Percentiles rank a stretch among this genome's conserved stretches.
phyloP scores from a whole-genome alignment of 805 yeast genomes.

The Candida insectalens region DNA sequence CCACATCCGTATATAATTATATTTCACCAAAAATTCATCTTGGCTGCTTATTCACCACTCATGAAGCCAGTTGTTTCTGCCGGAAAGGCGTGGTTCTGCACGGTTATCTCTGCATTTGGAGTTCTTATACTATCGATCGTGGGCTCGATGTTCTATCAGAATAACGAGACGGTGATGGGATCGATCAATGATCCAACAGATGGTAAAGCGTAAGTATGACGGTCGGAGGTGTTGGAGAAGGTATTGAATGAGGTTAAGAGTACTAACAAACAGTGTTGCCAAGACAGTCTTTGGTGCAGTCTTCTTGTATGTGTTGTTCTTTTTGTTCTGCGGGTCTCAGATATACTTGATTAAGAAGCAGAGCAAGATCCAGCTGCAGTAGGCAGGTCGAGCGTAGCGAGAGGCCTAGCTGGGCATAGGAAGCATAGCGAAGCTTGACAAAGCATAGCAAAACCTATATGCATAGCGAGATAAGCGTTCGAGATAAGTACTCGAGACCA shows the following conservation, averaged over 20 bases:
- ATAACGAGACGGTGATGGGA: slow-evolving; percentile 90
- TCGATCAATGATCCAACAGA: slow-evolving; percentile 85
- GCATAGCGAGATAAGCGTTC: too few species aligned
- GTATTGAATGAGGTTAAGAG: too few species aligned
- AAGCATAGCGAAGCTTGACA: too few species aligned
- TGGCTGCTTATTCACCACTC: background rate
- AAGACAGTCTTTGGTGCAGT: slow-evolving; percentile 87
- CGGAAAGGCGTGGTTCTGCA: slow-evolving; percentile 91
- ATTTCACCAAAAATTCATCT: background rate
- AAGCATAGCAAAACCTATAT: too few species aligned
- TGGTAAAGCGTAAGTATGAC: slow-evolving; percentile 58
- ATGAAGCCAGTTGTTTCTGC: slow-evolving; percentile 32
- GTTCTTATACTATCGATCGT: slow-evolving; percentile 77
- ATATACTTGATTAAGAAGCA: slow-evolving; percentile 54
- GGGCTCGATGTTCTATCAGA: slow-evolving; percentile 70
- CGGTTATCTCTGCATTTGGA: slow-evolving; percentile 87
- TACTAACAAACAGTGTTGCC: slow-evolving; percentile 42
- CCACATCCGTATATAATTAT: background rate
- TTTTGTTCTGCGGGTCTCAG: slow-evolving; percentile 87
- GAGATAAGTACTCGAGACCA: too few species aligned
- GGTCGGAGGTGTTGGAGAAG: background rate
- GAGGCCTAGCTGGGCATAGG: too few species aligned
- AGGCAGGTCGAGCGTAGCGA: too few species aligned
- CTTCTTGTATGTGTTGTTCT: slow-evolving; percentile 66
- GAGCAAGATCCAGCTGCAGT: slow-evolving; percentile 55